Base-by-base conservation (phyloP, 192 early-diverging fungal genomes). In the Coemansia sp. region DNA sequence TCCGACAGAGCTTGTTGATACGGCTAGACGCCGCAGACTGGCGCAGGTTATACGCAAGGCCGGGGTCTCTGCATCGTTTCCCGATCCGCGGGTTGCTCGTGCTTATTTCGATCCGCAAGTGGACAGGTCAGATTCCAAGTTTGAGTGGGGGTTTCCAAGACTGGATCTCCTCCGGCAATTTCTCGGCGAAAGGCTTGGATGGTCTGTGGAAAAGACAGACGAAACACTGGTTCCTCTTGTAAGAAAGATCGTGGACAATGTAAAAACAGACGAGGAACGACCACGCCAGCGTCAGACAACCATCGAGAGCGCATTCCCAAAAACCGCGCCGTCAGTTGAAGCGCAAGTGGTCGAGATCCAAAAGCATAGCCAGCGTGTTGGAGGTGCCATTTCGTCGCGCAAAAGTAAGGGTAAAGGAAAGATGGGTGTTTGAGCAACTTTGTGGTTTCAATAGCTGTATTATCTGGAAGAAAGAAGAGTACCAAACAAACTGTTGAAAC, bases 101-200 rank as follows among this genome's bases (percentile, higher is more conserved):
- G 94, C 96, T 0, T 99, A 98, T 68, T 63, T 86, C 25, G 58
- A 84, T 19, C 97, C 97, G 0, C 57, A 83, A 30, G 92, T 98
- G 6, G 62, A 75, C 36, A 33, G 81, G 33, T 69, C 65, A 0
- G 41, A 62, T 5, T 33, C 64, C 22, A 33, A 19, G 29, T 70
- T 81, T 19, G 59, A 72, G 47, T 83, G 74, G 76, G 70, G 72
- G 5, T 75, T 68, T 25, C 78, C 78, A 6, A 67, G 79, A 42
- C 62, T 82, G 57, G 81, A 83, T 64, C 64, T 80, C 59, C 44
- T 85, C 64, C 59, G 77, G 23, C 64, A 81, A 62, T 76, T 83
- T 52, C 48, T 83, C 44, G 47, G 54, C 57, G 81, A 72, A 58
- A 67, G 59, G 64, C 69, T 84, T 22, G 67, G 72, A 4, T 83